These are phyloP conservation scores for Fonsecaea pedrosoi DNA, from an alignment of 2,329 filamentous ascomycete genomes.

Conservation along the genomic window DNA sequence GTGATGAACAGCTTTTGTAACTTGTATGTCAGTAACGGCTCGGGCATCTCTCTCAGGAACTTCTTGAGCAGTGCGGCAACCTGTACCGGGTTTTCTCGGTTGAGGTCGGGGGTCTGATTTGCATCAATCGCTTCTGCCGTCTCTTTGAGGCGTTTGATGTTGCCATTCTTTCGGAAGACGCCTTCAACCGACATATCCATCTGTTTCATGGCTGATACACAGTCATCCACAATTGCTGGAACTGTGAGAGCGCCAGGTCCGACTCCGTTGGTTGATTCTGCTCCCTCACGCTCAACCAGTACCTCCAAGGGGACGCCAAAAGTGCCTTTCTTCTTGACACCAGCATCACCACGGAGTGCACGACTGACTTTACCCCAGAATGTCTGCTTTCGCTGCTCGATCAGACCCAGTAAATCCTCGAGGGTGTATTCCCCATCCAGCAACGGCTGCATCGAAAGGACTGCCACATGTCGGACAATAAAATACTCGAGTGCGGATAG, in stretches of 20 bases:
- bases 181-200: conserved; percentile 99
- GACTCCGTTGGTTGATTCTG: conserved; percentile 96
- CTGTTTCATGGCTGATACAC: conserved; percentile 91
- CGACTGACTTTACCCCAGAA: conserved; percentile 99
- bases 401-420: conserved; percentile 88
- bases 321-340: conserved; percentile 89
- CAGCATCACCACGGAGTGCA: conserved; percentile 81
- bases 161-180: conserved; percentile 98
- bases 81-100: conserved; percentile 88
- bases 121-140: conserved; percentile 84
- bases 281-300: conserved; percentile 89
- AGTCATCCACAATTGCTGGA: conserved; percentile 92
- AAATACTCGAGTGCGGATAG: conserved; percentile 95
- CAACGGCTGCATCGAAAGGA: conserved; percentile 91
- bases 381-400: conserved; percentile 89
- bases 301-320: conserved; percentile 89
- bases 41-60: conserved; percentile 90
- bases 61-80: conserved; percentile 93
- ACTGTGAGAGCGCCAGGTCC: conserved; percentile 89
- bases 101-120: conserved; percentile 84
- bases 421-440: conserved; percentile 90
- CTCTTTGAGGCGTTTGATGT: conserved; percentile 91
- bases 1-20: conserved; percentile 89
- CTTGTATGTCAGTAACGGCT: conserved; percentile 93
- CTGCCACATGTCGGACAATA: conserved; percentile 92